Percentiles rank a stretch among this genome's conserved stretches.
Conservation (phyloP, 306 rosid species). For the Glycyrrhiza uralensis region DNA sequence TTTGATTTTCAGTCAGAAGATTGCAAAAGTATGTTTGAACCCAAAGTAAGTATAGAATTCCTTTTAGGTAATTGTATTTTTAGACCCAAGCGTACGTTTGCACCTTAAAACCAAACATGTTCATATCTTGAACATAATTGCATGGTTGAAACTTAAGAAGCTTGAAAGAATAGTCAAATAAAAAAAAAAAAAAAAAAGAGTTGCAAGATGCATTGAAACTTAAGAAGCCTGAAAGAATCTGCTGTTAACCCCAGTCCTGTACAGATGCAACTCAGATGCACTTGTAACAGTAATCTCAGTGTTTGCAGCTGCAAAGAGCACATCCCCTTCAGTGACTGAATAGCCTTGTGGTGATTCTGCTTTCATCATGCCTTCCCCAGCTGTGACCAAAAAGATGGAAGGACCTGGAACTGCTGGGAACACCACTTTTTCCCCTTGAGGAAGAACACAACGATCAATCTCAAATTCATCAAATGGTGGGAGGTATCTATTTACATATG, state of each 20-base stretch:
- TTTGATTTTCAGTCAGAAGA: too few species aligned
- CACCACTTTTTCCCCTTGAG: slow-evolving; percentile 42
- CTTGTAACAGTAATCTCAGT: slow-evolving; percentile 49
- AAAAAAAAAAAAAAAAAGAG: neutral
- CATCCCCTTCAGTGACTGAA: slow-evolving; percentile 55
- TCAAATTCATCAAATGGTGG: slow-evolving; percentile 89
- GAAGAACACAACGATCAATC: slow-evolving; percentile 68
- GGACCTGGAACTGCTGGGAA: slow-evolving; percentile 72
- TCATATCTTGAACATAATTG: neutral
- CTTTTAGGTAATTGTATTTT: too few species aligned
- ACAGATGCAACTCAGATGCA: slow-evolving; percentile 56
- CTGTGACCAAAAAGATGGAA: slow-evolving; percentile 56
- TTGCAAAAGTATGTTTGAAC: too few species aligned
- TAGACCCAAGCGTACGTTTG: too few species aligned
- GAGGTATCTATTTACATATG: slow-evolving; percentile 50
- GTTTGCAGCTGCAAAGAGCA: slow-evolving; percentile 68
- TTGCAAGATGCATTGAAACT: neutral
- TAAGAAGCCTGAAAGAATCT: slow-evolving; percentile 42
- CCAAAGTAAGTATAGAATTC: too few species aligned
- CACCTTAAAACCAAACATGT: too few species aligned
- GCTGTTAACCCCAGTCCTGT: slow-evolving; percentile 68
- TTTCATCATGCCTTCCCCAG: slow-evolving; percentile 57
- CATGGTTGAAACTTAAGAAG: neutral
- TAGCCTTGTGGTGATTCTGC: slow-evolving; percentile 30
- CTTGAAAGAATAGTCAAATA: neutral